Evolutionary conservation across 257 asterid species (phyloP).

Genomic region (Solanum bukasovii): DNA sequence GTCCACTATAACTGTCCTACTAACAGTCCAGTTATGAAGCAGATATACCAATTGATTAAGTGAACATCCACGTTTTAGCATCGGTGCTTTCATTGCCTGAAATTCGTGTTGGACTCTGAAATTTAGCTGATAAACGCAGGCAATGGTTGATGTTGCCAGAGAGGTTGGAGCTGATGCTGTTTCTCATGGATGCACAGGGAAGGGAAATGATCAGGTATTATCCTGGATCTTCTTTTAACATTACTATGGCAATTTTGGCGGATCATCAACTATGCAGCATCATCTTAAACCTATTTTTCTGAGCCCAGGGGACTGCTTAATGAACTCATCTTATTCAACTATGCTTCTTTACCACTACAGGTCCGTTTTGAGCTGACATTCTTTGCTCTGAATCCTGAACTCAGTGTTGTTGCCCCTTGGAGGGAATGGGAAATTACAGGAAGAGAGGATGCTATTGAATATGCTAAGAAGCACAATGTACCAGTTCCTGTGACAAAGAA

Average conservation of each 20-base stretch:
- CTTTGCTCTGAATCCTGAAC: slow-evolving; percentile 95
- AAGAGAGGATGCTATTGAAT: slow-evolving; percentile 94
- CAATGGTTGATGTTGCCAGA: slow-evolving; percentile 96
- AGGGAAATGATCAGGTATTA: slow-evolving; percentile 90
- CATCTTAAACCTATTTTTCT: not conserved
- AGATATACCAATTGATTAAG: not conserved
- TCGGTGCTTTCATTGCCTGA: not conserved
- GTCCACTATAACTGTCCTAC: not conserved
- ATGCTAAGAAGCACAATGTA: slow-evolving; percentile 78
- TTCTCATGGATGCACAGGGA: slow-evolving; percentile 96
- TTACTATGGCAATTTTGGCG: not conserved
- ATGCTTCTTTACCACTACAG: slow-evolving; percentile 26
- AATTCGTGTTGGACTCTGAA: not conserved
- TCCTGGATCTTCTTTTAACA: not conserved
- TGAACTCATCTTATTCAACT: not conserved
- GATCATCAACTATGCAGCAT: not conserved
- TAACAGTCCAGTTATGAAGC: not conserved
- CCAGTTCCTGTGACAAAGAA: slow-evolving; percentile 96
- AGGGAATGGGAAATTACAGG: slow-evolving; percentile 98
- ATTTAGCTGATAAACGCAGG: slow-evolving; percentile 38
- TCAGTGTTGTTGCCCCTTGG: slow-evolving; percentile 95
- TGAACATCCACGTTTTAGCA: not conserved
- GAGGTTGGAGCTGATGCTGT: slow-evolving; percentile 99
- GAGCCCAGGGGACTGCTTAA: not conserved
- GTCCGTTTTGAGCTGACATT: slow-evolving; percentile 97